Evolutionary conservation across 805 yeast genomes (phyloP), one percentile per base, ranked within the genome.

Genomic region (Cyberlindnera petersonii): DNA sequence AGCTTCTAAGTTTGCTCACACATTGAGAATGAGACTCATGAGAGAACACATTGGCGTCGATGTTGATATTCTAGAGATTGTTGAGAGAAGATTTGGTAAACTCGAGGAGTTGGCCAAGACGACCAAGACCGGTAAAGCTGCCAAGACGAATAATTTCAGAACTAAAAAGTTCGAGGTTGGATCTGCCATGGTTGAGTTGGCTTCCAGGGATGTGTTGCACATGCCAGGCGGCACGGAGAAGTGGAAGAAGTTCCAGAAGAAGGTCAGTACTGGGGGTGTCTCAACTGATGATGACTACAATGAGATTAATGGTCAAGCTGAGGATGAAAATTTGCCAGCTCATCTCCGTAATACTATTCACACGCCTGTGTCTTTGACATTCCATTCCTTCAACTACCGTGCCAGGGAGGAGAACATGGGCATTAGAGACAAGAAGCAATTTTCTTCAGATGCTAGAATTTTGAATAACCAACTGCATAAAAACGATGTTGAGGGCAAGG

Each of bases 1-100:
- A 44, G 98, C 91, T 3, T 91, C 87, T 4, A 79, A 78, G 50
- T 93, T 91, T 67, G 87, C 98, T 0, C 95, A 87, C 59, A 81
- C 93, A 3, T 65, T 93, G 43, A 74, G 99, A 53, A 76, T 88
- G 68, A 73, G 97, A 46, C 69, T 94, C 35, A 93, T 93, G 98
- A 75, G 98, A 48, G 99, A 93, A 57, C 99, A 93, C 63, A 59
- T 93, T 19, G 99, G 98, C 19, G 82, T 95, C 38, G 94, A 88
- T 59, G 93, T 88, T 30, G 97, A 89, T 61, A 67, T 82, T 13
- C 62, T 88, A 19, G 97, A 89, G 40, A 62, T 83, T 31, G 83
- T 87, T 23, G 96, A 88, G 55, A 70, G 89, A 49, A 71, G 84
- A 49, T 82, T 85, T 46, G 66, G 61, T 34, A 66, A 63, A 37